Evolutionary conservation across 176 grass and related monocot genomes (phyloP).

Genomic region (Triticum dicoccoides): DNA sequence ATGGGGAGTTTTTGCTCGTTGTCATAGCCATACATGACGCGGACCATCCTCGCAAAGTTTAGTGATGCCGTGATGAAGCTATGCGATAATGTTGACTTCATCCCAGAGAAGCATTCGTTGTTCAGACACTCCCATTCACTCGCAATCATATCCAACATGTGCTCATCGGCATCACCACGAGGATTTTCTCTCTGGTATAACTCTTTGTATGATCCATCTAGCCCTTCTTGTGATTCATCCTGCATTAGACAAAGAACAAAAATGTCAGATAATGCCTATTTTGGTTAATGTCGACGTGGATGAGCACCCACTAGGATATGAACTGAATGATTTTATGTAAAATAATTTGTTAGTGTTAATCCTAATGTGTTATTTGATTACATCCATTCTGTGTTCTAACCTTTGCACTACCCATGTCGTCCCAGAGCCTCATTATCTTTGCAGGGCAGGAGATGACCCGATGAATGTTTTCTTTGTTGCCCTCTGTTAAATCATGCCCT

Average conservation of each 20-base stretch:
- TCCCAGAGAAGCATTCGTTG: constrained; percentile 39
- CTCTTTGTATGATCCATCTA: constrained; percentile 59
- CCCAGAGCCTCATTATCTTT: constrained; percentile 62
- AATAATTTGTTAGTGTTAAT: no score
- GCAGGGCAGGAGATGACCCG: constrained; percentile 31
- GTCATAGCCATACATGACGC: constrained; percentile 49
- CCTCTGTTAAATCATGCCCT: constrained; percentile 24
- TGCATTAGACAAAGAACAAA: background rate
- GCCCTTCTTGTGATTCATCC: constrained; percentile 65
- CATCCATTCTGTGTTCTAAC: no score
- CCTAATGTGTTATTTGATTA: no score
- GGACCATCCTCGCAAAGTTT: constrained; percentile 51
- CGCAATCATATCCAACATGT: constrained; percentile 37
- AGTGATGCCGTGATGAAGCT: constrained; percentile 4
- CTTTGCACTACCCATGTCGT: constrained; percentile 72
- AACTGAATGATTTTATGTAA: no score
- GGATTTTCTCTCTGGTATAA: constrained; percentile 64
- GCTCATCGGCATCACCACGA: constrained; percentile 12
- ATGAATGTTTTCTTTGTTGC: background rate
- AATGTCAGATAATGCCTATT: background rate
- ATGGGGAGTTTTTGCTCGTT: constrained; percentile 18
- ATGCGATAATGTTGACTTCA: background rate
- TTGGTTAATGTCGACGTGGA: no score
- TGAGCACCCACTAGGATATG: no score
- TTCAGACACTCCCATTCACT: constrained; percentile 61